These are phyloP conservation scores for Coemansia sp. DNA, from an alignment of 192 early-diverging fungal genomes.

Conservation along the genomic window DNA sequence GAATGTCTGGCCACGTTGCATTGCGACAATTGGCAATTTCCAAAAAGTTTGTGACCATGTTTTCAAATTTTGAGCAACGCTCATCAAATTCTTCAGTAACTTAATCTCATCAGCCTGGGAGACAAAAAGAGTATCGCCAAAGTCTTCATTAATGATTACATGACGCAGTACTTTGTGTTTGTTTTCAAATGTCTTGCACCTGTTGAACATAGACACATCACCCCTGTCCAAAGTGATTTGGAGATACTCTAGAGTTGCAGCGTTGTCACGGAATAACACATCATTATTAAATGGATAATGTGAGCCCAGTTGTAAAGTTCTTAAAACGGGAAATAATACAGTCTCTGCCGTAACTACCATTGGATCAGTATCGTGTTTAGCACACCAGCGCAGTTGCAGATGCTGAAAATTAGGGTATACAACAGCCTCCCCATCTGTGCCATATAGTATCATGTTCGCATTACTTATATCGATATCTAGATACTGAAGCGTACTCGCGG, in stretches of 20 bases:
- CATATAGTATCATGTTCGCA: background rate
- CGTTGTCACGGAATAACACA: slow-evolving; percentile 11
- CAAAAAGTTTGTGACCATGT: background rate
- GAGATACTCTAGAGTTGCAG: slow-evolving; percentile 1
- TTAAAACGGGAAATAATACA: background rate
- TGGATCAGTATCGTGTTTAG: no score
- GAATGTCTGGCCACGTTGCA: background rate
- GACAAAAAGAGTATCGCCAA: background rate
- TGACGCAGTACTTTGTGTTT: background rate
- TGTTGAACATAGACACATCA: background rate
- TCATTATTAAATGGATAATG: slow-evolving; percentile 4
- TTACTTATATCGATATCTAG: background rate
- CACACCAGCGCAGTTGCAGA: background rate
- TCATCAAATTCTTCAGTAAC: background rate
- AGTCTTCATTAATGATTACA: background rate
- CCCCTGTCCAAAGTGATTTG: background rate
- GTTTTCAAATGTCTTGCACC: background rate
- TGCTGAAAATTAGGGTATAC: slow-evolving; percentile 5
- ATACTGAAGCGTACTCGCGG: background rate
- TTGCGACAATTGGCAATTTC: background rate
- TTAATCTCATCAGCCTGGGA: background rate
- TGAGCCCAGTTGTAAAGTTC: background rate
- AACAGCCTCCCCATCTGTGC: background rate
- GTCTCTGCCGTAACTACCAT: background rate
- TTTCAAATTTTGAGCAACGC: background rate